These are phyloP conservation scores for Alternaria tenuissima DNA, from an alignment of 2,329 filamentous ascomycete genomes.

Conservation along the genomic window DNA sequence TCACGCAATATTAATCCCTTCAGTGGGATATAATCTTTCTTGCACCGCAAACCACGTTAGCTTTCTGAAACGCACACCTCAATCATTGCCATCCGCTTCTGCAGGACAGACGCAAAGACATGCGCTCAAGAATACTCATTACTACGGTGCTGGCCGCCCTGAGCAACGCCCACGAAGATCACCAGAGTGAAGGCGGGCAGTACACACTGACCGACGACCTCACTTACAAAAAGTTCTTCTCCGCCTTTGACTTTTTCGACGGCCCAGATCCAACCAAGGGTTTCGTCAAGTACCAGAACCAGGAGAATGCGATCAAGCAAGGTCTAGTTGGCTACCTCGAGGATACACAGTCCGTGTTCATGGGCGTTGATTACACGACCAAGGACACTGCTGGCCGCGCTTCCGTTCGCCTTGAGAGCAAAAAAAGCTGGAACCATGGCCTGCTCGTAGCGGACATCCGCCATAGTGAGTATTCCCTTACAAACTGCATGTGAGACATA, in stretches of 20 bases:
- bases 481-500: not conserved
- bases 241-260: conserved; percentile 42
- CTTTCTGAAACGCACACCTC: not conserved
- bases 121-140: not conserved
- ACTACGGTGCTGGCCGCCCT: conserved; percentile 20
- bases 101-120: not conserved
- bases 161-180: conserved; percentile 8
- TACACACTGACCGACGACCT: conserved; percentile 41
- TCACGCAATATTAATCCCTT: not conserved
- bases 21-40: not conserved
- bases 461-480: conserved; percentile 27
- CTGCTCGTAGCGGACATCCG: conserved; percentile 44
- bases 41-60: not conserved
- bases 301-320: conserved; percentile 19
- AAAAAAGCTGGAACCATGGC: conserved; percentile 40
- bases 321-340: conserved; percentile 31
- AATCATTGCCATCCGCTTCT: not conserved
- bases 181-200: not conserved
- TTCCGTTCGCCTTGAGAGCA: conserved; percentile 43
- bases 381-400: conserved; percentile 37
- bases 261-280: conserved; percentile 40
- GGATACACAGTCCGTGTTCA: conserved; percentile 32
- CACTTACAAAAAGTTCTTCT: conserved; percentile 44
- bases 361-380: conserved; percentile 55
- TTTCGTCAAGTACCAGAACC: conserved; percentile 42